Percentiles rank a stretch among this genome's conserved stretches.
These are phyloP conservation scores for Tylopilus felleus DNA, from an alignment of 768 basidiomycete species.

Conservation along the genomic window DNA sequence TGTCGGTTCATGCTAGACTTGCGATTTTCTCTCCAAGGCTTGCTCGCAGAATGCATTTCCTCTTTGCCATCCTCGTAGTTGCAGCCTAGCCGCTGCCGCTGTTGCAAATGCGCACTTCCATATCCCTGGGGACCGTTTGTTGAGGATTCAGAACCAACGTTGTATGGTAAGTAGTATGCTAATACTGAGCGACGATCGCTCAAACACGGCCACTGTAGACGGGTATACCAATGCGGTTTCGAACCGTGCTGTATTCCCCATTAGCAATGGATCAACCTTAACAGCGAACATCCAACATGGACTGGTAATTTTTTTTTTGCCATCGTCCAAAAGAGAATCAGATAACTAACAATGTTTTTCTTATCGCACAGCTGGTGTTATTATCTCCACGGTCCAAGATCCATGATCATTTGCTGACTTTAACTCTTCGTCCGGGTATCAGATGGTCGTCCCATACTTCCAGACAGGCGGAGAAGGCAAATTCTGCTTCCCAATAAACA, in stretches of 20 bases:
- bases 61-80: slow-evolving; percentile 30
- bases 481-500: slow-evolving; percentile 66
- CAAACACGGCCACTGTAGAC: slow-evolving; percentile 39
- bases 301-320: slow-evolving; percentile 37
- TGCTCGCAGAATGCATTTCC: slow-evolving; percentile 32
- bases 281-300: slow-evolving; percentile 65
- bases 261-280: slow-evolving; percentile 54
- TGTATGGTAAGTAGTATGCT: slow-evolving; percentile 56
- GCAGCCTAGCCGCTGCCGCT: slow-evolving; percentile 34
- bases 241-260: slow-evolving; percentile 67
- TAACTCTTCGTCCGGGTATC: slow-evolving; percentile 37
- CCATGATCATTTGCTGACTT: slow-evolving; percentile 68
- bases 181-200: not conserved
- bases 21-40: not conserved
- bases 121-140: slow-evolving; percentile 74
- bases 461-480: slow-evolving; percentile 52
- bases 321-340: not conserved
- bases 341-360: slow-evolving; percentile 3
- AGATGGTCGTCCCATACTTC: slow-evolving; percentile 46
- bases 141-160: slow-evolving; percentile 51
- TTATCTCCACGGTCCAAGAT: slow-evolving; percentile 53
- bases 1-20: too few species aligned
- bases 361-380: slow-evolving; percentile 42
- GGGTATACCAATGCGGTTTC: slow-evolving; percentile 52
- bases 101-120: slow-evolving; percentile 70